Evolutionary conservation across 2,329 filamentous ascomycete species (phyloP), one percentile per base, ranked within the genome.

Genomic region (Colletotrichum sp.): DNA sequence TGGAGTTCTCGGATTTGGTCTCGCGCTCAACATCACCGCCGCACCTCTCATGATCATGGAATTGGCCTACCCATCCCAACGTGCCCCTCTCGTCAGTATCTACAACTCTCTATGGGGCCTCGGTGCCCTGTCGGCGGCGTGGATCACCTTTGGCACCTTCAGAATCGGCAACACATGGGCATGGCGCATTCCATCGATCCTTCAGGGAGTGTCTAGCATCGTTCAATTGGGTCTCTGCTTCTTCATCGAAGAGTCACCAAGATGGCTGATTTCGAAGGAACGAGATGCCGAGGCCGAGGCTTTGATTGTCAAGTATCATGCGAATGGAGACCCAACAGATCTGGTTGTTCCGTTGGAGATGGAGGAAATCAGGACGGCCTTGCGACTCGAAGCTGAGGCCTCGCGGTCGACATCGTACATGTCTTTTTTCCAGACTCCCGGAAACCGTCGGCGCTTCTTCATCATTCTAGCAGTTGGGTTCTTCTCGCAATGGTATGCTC

Each of bases 241-340:
- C 30, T 60, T 55, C 64, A 74, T 81, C 6, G 82, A 82, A 5
- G 83, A 85, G 52, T 83, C 81, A 4, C 83, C 83, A 1, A 81
- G 83, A 65, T 85, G 78, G 75, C 82, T 84, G 12, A 72, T 85
- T 34, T 79, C 81, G 18, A 77, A 78, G 12, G 83, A 83, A 43
- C 78, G 81, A 6, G 76, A 77, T 8, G 82, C 83, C n/a, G 83
- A 84, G 43, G 83, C 83, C 0, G 80, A 80, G 8, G 78, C 74
- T 0, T 57, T 84, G 18, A 78, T 85, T 7, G 58, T 81, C 65
- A 85, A 84, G 73, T 89, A 88, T 78, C 87, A 90, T 77, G 89
- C 88, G 15, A 90, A 91, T 78, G 90, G 88, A 3, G 84, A 89
- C 74, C 79, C 80, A 5, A 82, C 85, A 38, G 90, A 88, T 1